Conservation (phyloP, 1,139 yeast species). For the Citeromyces siamensis region DNA sequence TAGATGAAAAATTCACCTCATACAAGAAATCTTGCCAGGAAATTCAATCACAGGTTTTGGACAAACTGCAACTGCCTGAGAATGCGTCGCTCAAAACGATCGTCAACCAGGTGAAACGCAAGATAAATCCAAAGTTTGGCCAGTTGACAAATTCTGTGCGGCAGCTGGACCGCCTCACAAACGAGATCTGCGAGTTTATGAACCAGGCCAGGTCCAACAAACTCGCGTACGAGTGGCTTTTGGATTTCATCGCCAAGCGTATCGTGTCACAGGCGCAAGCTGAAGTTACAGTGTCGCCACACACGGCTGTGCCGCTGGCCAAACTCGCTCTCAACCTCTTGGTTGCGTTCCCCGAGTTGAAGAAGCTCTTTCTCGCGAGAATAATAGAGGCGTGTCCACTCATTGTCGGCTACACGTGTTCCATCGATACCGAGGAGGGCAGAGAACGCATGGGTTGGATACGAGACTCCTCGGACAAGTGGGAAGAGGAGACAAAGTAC, state of each 20-base stretch:
- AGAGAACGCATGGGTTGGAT: slow-evolving; percentile 83
- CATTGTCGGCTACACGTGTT: slow-evolving; percentile 68
- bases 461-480: slow-evolving; percentile 40
- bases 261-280: slow-evolving; percentile 87
- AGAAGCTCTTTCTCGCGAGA: slow-evolving; percentile 61
- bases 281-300: slow-evolving; percentile 73
- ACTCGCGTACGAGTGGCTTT: slow-evolving; percentile 54
- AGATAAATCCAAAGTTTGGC: slow-evolving; percentile 82
- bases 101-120: slow-evolving; percentile 42
- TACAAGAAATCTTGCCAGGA: slow-evolving; percentile 43
- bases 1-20: slow-evolving; percentile 34
- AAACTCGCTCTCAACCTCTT: slow-evolving; percentile 46
- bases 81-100: slow-evolving; percentile 29
- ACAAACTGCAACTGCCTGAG: slow-evolving; percentile 29
- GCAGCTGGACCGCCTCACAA: slow-evolving; percentile 42
- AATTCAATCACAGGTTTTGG: slow-evolving; percentile 48
- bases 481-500: slow-evolving; percentile 72
- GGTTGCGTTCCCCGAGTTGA: slow-evolving; percentile 48
- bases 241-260: slow-evolving; percentile 77
- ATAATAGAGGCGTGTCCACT: slow-evolving; percentile 87
- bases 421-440: slow-evolving; percentile 75
- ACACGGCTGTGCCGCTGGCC: slow-evolving; percentile 74
- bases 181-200: slow-evolving; percentile 38
- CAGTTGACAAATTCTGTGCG: slow-evolving; percentile 64
- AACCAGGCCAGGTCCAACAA: slow-evolving; percentile 30